Conservation (phyloP, 371 early-diverging fungal species). For the Circinella umbellata region DNA sequence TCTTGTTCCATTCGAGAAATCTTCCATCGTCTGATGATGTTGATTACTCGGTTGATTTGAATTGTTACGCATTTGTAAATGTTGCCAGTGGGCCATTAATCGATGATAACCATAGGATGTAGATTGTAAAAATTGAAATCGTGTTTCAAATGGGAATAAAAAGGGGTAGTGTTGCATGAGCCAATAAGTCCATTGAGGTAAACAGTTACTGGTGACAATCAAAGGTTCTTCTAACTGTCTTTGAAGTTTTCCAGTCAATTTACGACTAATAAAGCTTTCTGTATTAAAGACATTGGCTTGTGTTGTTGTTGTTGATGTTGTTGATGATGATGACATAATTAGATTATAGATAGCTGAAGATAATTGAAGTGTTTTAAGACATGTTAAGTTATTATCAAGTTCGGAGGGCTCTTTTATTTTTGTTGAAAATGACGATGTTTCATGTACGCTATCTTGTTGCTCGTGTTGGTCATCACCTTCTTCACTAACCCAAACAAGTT, state of each 20-base stretch:
- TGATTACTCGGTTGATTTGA: constrained; percentile 32
- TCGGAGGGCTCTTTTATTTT: not conserved
- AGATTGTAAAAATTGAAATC: constrained; percentile 75
- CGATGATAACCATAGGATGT: constrained; percentile 87
- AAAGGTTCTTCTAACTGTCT: constrained; percentile 87
- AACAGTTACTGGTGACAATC: constrained; percentile 77
- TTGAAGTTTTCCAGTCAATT: constrained; percentile 78
- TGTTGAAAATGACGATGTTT: too few species aligned
- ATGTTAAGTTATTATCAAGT: constrained; percentile 2
- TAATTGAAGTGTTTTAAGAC: constrained; percentile 5
- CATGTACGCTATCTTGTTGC: not conserved
- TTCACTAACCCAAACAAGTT: not conserved
- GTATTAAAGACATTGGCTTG: not conserved
- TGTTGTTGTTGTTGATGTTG: not conserved
- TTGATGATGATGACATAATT: too few species aligned
- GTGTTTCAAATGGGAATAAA: constrained; percentile 82
- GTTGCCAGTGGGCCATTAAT: constrained; percentile 66
- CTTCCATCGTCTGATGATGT: not conserved
- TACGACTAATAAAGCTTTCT: constrained; percentile 57
- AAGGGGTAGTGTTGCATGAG: constrained; percentile 72
- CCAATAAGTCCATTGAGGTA: constrained; percentile 78
- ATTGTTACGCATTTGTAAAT: constrained; percentile 44
- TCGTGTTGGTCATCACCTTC: not conserved
- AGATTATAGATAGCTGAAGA: constrained; percentile 1
- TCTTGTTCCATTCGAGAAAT: not conserved